phyloP scores from a whole-genome alignment of 148 eudicot genomes.

The Linanthus parryae region DNA sequence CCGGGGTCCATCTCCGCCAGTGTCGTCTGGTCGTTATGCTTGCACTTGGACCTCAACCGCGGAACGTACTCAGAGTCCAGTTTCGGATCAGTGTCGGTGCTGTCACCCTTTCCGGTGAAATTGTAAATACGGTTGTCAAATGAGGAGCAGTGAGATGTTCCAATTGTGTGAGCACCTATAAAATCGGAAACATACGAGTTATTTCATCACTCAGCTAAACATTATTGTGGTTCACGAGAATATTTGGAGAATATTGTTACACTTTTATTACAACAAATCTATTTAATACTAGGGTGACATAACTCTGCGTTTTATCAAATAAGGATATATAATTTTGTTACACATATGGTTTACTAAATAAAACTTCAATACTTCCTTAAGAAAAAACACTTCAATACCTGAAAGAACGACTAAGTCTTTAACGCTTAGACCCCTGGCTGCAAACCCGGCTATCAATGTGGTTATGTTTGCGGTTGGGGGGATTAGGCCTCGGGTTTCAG shows the following conservation, averaged over 20 bases:
- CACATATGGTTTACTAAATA: no score
- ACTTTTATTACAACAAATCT: no score
- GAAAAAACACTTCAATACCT: no score
- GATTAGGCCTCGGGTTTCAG: constrained; percentile 26
- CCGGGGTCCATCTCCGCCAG: background rate
- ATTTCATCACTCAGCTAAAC: no score
- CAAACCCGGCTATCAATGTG: constrained; percentile 18
- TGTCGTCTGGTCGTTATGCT: background rate
- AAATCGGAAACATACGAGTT: no score
- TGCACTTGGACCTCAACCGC: background rate
- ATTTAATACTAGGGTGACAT: no score
- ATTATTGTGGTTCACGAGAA: no score
- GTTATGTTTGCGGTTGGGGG: constrained; percentile 32
- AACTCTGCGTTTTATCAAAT: no score
- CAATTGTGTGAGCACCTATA: constrained; percentile 14
- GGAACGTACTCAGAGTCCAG: background rate
- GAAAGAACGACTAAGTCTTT: constrained; percentile 58
- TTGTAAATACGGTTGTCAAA: constrained; percentile 9
- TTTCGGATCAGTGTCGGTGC: constrained; percentile 3
- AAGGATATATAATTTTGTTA: no score
- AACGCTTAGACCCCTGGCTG: constrained; percentile 26
- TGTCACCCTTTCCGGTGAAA: constrained; percentile 8
- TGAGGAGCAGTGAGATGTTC: constrained; percentile 12
- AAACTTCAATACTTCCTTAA: no score
- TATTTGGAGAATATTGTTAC: no score